Evolutionary conservation across 495 filamentous ascomycete genomes (phyloP), one percentile per base, ranked within the genome.

Genomic region (Friedmanniomyces simplex): DNA sequence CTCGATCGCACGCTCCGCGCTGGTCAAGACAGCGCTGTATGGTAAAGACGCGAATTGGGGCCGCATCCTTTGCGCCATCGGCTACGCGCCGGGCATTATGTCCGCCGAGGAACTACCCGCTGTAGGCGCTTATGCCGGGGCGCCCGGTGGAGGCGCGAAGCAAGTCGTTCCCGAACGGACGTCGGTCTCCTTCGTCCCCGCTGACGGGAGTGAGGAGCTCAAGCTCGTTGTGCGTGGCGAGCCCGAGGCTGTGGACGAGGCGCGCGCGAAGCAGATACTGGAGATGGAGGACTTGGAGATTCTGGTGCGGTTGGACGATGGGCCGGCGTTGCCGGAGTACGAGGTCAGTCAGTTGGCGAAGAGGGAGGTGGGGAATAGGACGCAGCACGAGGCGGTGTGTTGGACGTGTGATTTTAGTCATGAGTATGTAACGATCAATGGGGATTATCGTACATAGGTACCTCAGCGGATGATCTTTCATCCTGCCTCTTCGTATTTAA

Each of bases 331-430:
- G 11, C 12, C 47, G 20, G 43, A 47, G 8, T n/a, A 22, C 8
- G 21, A 47, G 43, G 18, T 6, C 6, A 8, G 20, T 47, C 20
- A 22, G 10, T 12, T 11, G 25, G 25, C 7, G 11, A 14, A 18
- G 49, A 20, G 16, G 26, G 49, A 22, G 26, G 51, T 2, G 16
- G 1, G 1, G 24, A 37, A 54, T 36, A 2, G 24, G 12, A 37
- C 13, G 39, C 39, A 43, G 39, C 72, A 76, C 56, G 82, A 89
- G 67, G 82, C 91, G 70, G 88, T 83, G 11, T 90, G 89, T 71
- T 97, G 89, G 86, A 96, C 91, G 61, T 97, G 93, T 70, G 93
- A 97, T 74, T 94, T 95, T 72, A 96, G 89, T 72, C 93, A 96
- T 70, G 93, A 97, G 74, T 98, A 93, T 75, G 89, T 83, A 45